Base-by-base conservation (phyloP, 202 grass and related monocot species). In the Elaeis oleifera region DNA sequence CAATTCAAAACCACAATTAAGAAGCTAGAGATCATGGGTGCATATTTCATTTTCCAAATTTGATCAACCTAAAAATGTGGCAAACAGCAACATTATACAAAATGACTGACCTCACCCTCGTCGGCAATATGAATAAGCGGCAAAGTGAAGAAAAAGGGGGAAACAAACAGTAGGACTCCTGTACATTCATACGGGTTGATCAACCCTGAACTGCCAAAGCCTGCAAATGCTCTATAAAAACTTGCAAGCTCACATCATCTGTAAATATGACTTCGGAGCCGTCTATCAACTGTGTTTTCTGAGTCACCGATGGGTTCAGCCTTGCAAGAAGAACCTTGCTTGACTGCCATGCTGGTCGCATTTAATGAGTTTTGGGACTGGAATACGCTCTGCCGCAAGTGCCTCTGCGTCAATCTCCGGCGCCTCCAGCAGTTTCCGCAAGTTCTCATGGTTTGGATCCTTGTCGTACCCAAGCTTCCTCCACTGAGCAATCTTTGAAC, bases 181-280 rank as follows among this genome's bases (percentile, higher is more conserved):
- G 9, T 44, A 13, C 8, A 44, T 0, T 2, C 6, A 44, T 2
- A 44, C 36, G 3, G 2, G 8, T 11, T 64, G 5, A 11, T 62
- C 70, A 90, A 27, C 78, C 88, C 74, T 84, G 82, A 67, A 92
- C 85, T 72, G 94, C 94, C 65, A 97, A 67, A 70, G 91, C 94
- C 72, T 92, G 88, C 88, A 97, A 80, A 72, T 99, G 94, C 23
- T 99, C 94, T 72, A 99, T 86, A 82, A 99, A 99, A 60, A 85
- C 85, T 86, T 99, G 88, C 82, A 99, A 79, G 69, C 82, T 89
- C 59, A 99, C 75, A 85, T 99, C 85, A 16, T 99, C 85, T 0
- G 88, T 99, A 61, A 99, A 94, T 82, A 99, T 89, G 54, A 94
- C 74, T 64, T 99, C 85, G n/a, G 82, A 89, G 11, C 94, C 94